A percentile compares a stretch with the other conserved stretches of the same genome.
phyloP scores from a whole-genome alignment of 495 filamentous ascomycete species.

The Tirmania nivea region DNA sequence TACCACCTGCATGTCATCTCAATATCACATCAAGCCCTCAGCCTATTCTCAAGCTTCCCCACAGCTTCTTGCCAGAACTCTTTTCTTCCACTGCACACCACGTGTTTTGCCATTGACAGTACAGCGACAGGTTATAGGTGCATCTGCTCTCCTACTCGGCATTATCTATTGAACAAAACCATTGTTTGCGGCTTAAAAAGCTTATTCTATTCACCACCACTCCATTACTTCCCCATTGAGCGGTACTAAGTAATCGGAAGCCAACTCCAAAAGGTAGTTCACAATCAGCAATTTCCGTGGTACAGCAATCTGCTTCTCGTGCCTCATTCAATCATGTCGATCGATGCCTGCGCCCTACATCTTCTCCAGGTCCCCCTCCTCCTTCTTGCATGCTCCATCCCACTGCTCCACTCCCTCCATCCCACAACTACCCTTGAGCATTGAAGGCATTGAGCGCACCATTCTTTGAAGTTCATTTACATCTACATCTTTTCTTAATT shows the following conservation, averaged over 20 bases:
- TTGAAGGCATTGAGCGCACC: too few species aligned
- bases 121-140: too few species aligned
- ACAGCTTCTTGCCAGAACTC: too few species aligned
- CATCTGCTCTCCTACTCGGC: too few species aligned
- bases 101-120: too few species aligned
- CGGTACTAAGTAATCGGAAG: neutral
- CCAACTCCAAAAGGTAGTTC: neutral
- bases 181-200: conserved; percentile 5
- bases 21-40: too few species aligned
- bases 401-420: neutral
- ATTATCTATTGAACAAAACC: conserved; percentile 6
- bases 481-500: too few species aligned
- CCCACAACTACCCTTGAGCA: neutral
- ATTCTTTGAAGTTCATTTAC: too few species aligned
- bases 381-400: neutral
- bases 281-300: neutral
- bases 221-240: too few species aligned
- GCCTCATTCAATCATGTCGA: neutral
- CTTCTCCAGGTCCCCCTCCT: neutral
- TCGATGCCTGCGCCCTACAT: neutral
- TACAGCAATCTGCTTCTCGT: neutral
- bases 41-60: too few species aligned
- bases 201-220: conserved; percentile 11
- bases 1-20: too few species aligned
- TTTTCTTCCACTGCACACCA: too few species aligned